phyloP scores from a whole-genome alignment of 1,139 yeast species.

The Chernovozyma aurita region DNA sequence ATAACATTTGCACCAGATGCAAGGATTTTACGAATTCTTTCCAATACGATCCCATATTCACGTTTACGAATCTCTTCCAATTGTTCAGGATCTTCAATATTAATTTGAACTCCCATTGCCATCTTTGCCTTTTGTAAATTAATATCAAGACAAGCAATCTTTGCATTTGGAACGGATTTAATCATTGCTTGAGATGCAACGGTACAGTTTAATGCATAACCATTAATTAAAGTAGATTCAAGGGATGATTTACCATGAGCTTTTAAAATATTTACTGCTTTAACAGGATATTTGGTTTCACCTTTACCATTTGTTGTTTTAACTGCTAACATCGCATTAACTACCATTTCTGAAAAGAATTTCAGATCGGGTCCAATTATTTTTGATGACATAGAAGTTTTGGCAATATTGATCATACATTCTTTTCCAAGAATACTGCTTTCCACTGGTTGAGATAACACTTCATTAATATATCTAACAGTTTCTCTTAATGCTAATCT shows the following conservation, averaged over 20 bases:
- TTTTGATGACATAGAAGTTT: conserved; percentile 95
- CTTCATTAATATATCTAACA: conserved; percentile 79
- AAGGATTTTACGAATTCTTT: conserved; percentile 82
- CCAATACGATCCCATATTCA: conserved; percentile 87
- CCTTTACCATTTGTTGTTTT: conserved; percentile 87
- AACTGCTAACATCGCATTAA: conserved; percentile 93
- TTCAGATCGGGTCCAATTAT: conserved; percentile 95
- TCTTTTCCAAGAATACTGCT: conserved; percentile 66
- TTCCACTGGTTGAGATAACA: conserved; percentile 76
- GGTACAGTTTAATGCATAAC: conserved; percentile 96
- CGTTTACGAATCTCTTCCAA: conserved; percentile 93
- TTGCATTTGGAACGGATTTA: conserved; percentile 66
- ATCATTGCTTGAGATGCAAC: conserved; percentile 98
- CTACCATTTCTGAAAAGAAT: conserved; percentile 86
- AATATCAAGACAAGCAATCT: conserved; percentile 90
- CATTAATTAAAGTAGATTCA: conserved; percentile 84
- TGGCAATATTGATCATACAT: conserved; percentile 79
- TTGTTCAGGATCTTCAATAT: conserved; percentile 96
- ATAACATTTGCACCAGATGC: conserved; percentile 95
- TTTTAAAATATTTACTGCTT: conserved; percentile 92
- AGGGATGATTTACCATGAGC: conserved; percentile 93
- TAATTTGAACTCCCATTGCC: conserved; percentile 98
- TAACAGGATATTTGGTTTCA: conserved; percentile 90
- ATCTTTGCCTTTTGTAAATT: conserved; percentile 93
- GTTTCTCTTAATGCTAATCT: conserved; percentile 93